phyloP scores from a whole-genome alignment of 2,329 filamentous ascomycete genomes.

The Fusarium tuaranense region DNA sequence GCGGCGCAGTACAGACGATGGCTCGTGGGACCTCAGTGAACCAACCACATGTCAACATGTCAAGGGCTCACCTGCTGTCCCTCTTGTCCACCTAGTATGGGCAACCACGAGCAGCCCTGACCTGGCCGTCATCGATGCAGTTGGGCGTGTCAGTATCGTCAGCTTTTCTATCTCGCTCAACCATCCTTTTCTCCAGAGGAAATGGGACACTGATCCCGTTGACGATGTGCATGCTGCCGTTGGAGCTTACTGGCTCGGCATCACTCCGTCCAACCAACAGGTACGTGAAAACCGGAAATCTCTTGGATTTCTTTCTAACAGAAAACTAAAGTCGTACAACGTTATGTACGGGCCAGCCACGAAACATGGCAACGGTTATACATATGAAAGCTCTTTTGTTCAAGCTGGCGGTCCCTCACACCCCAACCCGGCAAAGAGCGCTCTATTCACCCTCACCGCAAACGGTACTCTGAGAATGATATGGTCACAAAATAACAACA shows the following conservation, averaged over 20 bases:
- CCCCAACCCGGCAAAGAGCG: constrained; percentile 76
- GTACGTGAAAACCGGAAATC: constrained; percentile 28
- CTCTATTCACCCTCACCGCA: constrained; percentile 80
- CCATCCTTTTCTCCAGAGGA: constrained; percentile 71
- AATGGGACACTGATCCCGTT: constrained; percentile 73
- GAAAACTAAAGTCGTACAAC: constrained; percentile 51
- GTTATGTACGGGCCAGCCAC: constrained; percentile 70
- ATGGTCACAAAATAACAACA: constrained; percentile 79
- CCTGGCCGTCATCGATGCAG: constrained; percentile 83
- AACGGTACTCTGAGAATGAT: constrained; percentile 80
- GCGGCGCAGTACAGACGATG: constrained; percentile 74
- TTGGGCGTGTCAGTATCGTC: constrained; percentile 81
- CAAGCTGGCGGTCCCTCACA: constrained; percentile 79
- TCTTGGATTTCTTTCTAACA: background rate
- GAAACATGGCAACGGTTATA: constrained; percentile 73
- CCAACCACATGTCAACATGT: constrained; percentile 74
- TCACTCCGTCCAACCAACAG: constrained; percentile 61
- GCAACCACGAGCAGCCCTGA: constrained; percentile 78
- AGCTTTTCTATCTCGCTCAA: constrained; percentile 80
- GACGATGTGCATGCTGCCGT: constrained; percentile 84
- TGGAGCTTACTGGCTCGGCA: constrained; percentile 87
- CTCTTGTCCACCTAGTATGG: constrained; percentile 86
- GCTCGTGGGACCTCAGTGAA: constrained; percentile 81
- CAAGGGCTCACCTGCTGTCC: constrained; percentile 71
- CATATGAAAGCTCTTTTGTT: constrained; percentile 75